Conservation (phyloP, 805 yeast species). For the Saccharomycopsis guyanensis region DNA sequence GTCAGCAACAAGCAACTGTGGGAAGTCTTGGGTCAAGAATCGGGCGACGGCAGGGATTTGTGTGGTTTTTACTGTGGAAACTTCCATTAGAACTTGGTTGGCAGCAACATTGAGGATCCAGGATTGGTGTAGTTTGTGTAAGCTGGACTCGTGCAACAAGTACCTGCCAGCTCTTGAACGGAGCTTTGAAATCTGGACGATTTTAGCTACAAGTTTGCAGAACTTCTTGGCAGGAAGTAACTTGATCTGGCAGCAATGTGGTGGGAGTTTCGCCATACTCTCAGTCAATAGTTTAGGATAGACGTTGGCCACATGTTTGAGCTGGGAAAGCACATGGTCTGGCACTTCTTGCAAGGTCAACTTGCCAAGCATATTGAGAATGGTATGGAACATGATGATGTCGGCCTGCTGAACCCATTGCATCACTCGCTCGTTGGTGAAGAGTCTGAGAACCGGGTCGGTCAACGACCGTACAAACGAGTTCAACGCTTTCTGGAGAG, state of each 20-base stretch:
- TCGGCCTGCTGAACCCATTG: constrained; percentile 71
- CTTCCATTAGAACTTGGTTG: neutral
- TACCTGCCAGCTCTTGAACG: constrained; percentile 2
- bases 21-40: neutral
- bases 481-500: constrained; percentile 44
- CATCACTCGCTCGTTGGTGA: constrained; percentile 38
- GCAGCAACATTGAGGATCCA: neutral
- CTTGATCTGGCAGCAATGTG: constrained; percentile 43
- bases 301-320: constrained; percentile 44
- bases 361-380: constrained; percentile 54
- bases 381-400: constrained; percentile 44
- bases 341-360: constrained; percentile 57
- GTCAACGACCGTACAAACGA: constrained; percentile 52
- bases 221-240: constrained; percentile 47
- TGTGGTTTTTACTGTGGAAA: neutral
- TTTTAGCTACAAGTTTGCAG: constrained; percentile 42
- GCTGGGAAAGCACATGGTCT: constrained; percentile 41
- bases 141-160: neutral
- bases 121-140: neutral
- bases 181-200: constrained; percentile 47
- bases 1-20: neutral
- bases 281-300: constrained; percentile 38
- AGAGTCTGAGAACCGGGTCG: constrained; percentile 52
- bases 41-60: neutral
- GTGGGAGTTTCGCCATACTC: constrained; percentile 41